Percentiles rank a stretch among this genome's conserved stretches.
Conservation (phyloP, 2,329 filamentous ascomycete species). For the Ophiostoma fasciatum region DNA sequence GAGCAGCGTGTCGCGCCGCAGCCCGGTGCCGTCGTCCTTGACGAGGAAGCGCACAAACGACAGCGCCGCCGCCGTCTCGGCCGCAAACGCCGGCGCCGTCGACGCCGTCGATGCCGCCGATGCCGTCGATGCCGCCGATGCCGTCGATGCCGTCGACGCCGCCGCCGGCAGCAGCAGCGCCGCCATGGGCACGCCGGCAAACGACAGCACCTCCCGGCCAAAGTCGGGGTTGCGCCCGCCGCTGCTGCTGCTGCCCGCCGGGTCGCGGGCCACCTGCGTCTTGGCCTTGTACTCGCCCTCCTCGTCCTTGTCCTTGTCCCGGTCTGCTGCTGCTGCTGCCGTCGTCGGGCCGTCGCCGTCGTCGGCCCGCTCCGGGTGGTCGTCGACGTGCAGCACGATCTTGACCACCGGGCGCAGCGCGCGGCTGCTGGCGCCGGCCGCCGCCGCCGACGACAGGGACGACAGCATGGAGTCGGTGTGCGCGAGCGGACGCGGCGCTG, state of each 20-base stretch:
- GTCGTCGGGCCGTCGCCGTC: conserved; percentile 13
- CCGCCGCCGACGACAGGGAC: background rate
- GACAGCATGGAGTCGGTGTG: background rate
- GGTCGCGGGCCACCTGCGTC: conserved; percentile 24
- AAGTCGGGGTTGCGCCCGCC: conserved; percentile 50
- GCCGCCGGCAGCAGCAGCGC: conserved; percentile 14
- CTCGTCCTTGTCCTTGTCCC: conserved; percentile 34
- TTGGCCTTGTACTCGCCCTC: conserved; percentile 38
- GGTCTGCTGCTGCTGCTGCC: too few relatives aligned
- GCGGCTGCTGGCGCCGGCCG: background rate
- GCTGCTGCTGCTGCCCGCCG: conserved; percentile 24
- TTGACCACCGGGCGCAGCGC: conserved; percentile 69
- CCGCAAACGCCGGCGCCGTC: conserved; percentile 22
- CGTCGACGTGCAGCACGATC: conserved; percentile 70
- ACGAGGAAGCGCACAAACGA: conserved; percentile 72
- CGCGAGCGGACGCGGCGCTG: background rate
- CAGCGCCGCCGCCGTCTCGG: conserved; percentile 49
- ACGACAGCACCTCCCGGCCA: conserved; percentile 39
- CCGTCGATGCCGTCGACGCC: conserved; percentile 25
- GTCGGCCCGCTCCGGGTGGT: conserved; percentile 10
- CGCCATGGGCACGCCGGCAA: conserved; percentile 33
- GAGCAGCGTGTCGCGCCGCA: conserved; percentile 61
- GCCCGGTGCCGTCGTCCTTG: conserved; percentile 57
- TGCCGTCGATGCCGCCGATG: too few relatives aligned
- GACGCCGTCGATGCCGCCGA: conserved; percentile 24